Conservation (phyloP, 139 green algal genomes). For the Mesotaenium endlicherianum region DNA sequence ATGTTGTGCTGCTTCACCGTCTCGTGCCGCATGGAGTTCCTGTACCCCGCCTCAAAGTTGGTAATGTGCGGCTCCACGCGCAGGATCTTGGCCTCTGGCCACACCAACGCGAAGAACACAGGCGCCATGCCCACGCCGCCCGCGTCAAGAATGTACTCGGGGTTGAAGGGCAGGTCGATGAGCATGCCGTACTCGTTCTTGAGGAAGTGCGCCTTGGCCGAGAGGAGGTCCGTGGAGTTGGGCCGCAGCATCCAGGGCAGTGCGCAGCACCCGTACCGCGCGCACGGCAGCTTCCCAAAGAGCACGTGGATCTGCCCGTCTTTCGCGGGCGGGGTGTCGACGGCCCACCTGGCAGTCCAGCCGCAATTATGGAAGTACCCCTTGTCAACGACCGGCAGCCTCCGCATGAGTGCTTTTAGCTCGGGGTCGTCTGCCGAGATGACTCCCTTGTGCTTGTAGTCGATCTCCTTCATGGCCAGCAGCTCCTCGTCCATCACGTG, state of each 20-base stretch:
- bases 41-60: too few species aligned
- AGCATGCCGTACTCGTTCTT: neutral
- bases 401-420: too few species aligned
- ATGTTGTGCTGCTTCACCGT: too few species aligned
- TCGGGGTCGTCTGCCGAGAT: too few species aligned
- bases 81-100: neutral
- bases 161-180: neutral
- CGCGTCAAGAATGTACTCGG: slow-evolving; percentile 1
- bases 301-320: slow-evolving; percentile 1
- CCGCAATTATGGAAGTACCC: too few species aligned
- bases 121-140: neutral
- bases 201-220: neutral
- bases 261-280: neutral
- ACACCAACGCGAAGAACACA: slow-evolving; percentile 15
- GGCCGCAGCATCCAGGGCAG: neutral
- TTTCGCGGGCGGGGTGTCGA: neutral
- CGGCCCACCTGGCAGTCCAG: neutral
- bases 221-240: slow-evolving; percentile 4
- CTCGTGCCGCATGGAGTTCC: too few species aligned
- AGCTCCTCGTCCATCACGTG: too few species aligned
- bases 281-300: neutral
- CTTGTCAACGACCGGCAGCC: too few species aligned
- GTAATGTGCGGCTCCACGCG: neutral
- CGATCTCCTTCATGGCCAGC: too few species aligned
- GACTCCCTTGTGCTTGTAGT: too few species aligned